Conservation (phyloP, 2,329 filamentous ascomycete species). For the Xylariaceae sp. region DNA sequence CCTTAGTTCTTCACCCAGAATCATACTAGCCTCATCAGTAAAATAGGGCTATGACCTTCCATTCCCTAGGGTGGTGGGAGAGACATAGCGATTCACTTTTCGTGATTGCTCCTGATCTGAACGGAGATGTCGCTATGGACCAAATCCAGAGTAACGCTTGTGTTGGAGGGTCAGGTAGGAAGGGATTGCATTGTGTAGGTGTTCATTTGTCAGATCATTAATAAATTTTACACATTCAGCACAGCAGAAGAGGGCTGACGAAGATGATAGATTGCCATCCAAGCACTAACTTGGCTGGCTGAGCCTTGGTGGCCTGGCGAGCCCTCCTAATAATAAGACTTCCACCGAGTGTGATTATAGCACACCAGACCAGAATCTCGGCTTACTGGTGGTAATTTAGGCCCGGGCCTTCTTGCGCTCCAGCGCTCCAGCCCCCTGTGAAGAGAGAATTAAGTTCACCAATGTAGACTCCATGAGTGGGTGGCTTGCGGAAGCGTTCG, state of each 20-base stretch:
- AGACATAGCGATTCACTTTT: neutral
- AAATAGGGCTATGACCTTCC: slow-evolving; percentile 1
- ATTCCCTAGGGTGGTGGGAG: neutral
- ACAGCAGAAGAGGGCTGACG: neutral
- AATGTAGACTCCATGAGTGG: slow-evolving; percentile 1
- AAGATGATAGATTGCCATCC: neutral
- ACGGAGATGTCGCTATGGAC: neutral
- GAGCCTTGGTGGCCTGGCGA: slow-evolving; percentile 1
- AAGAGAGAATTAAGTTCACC: slow-evolving; percentile 6
- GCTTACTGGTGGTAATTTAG: slow-evolving; percentile 24
- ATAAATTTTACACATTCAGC: slow-evolving; percentile 1
- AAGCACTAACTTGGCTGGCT: neutral
- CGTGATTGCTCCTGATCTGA: neutral
- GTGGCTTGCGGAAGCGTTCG: slow-evolving; percentile 12
- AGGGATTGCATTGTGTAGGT: neutral
- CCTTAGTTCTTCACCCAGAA: neutral
- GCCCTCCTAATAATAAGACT: slow-evolving; percentile 26
- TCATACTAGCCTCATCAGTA: neutral
- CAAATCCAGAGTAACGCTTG: neutral
- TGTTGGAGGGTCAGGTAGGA: slow-evolving; percentile 15
- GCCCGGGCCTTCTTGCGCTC: slow-evolving; percentile 4
- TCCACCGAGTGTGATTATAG: slow-evolving; percentile 5
- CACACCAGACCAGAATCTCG: slow-evolving; percentile 1
- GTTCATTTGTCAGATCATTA: slow-evolving; percentile 19
- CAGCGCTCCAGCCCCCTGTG: slow-evolving; percentile 13